phyloP scores from a whole-genome alignment of 768 basidiomycete species.

The Leccinum imitatum region DNA sequence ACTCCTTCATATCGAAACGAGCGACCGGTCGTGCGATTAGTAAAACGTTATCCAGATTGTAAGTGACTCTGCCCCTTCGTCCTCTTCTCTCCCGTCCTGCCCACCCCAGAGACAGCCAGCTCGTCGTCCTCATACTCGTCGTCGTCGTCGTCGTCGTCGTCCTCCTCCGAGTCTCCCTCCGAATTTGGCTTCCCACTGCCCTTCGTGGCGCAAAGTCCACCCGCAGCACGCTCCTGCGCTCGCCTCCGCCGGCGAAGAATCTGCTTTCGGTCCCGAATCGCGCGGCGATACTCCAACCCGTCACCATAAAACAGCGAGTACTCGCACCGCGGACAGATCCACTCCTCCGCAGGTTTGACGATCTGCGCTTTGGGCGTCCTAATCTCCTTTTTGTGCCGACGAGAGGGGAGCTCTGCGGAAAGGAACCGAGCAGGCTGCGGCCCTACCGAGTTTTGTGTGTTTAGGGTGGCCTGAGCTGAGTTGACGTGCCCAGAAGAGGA shows the following conservation, averaged over 20 bases:
- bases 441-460: constrained; percentile 50
- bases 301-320: constrained; percentile 91
- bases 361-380: constrained; percentile 36
- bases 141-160: not conserved
- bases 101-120: constrained; percentile 8
- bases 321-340: constrained; percentile 95
- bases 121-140: constrained; percentile 14
- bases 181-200: constrained; percentile 17
- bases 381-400: constrained; percentile 31
- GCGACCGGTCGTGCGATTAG: constrained; percentile 9
- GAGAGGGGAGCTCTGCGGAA: constrained; percentile 62
- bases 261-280: constrained; percentile 73
- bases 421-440: constrained; percentile 68
- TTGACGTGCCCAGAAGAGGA: constrained; percentile 48
- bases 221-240: constrained; percentile 66
- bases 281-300: constrained; percentile 60
- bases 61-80: constrained; percentile 19
- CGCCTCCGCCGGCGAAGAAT: constrained; percentile 68
- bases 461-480: constrained; percentile 39
- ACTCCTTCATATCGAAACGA: constrained; percentile 24
- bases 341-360: constrained; percentile 74
- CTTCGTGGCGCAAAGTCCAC: constrained; percentile 28
- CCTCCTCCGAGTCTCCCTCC: constrained; percentile 25
- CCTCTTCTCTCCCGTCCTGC: constrained; percentile 17
- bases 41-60: constrained; percentile 23